Evolutionary conservation across 441 rosid species (phyloP), one percentile per base, ranked within the genome.

Genomic region (Omphalea diandra): DNA sequence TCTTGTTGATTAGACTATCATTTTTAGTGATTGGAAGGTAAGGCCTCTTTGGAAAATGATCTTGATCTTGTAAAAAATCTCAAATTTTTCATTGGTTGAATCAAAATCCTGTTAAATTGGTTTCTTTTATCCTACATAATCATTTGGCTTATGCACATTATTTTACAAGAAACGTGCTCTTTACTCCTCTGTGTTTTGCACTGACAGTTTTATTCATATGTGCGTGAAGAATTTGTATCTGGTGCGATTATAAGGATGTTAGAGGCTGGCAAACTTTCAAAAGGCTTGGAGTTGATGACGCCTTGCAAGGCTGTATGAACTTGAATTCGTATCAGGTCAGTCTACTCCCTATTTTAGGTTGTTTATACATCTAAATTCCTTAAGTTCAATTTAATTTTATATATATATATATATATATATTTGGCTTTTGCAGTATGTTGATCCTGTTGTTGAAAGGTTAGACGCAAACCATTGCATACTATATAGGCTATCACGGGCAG

Each of bases 381-480:
- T 57, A 20, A 61, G 56, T 62, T 69, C 35, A 33, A 44, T 47
- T 40, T 47, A 52, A 52, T n/a, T 62, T n/a, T n/a, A n/a, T n/a
- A n/a, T n/a, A 7, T 24, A 55, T 54, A 62, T n/a, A 35, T 59
- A 47, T 69, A 17, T 35, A 38, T n/a, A 26, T 58, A 20, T 70
- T n/a, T n/a, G 76, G 22, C 69, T 75, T 67, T 65, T 81, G 75
- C 84, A 94, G 98, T 90, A 85, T n/a, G n/a, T n/a, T n/a, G n/a
- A n/a, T n/a, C n/a, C n/a, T n/a, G n/a, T n/a, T n/a, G n/a, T n/a
- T n/a, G 98, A 91, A 55, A 87, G 87, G 88, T 75, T 94, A 80
- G 98, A 94, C 77, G 75, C 83, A 20, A 87, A 87, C 75, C 74
- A 82, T 53, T 83, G 72, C 70, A 82, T 94, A 73, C 84, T 92